These are phyloP conservation scores for Syzygium aromaticum DNA, from an alignment of 345 rosid species.

Conservation along the genomic window DNA sequence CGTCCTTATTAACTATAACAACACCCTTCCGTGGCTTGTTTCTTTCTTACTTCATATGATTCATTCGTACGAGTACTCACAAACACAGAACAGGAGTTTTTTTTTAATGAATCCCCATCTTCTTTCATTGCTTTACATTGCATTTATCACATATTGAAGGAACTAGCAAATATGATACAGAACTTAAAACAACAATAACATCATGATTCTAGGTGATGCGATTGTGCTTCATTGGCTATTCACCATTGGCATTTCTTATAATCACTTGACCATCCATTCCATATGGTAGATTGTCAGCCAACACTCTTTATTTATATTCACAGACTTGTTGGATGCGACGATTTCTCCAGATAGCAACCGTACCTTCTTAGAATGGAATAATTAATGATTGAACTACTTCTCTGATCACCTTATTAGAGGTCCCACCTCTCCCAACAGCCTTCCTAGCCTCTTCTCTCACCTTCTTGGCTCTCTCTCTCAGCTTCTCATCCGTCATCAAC, in stretches of 20 bases:
- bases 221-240: background rate
- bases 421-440: constrained; percentile 18
- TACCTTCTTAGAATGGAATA: background rate
- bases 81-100: background rate
- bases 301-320: background rate
- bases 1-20: background rate
- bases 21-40: background rate
- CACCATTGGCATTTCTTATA: too few relatives aligned
- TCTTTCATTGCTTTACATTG: background rate
- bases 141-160: background rate
- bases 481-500: constrained; percentile 17
- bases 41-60: background rate
- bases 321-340: background rate
- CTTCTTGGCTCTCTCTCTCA: constrained; percentile 7
- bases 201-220: background rate
- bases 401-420: background rate
- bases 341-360: background rate
- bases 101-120: background rate
- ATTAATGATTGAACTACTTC: background rate
- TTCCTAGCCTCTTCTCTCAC: constrained; percentile 20
- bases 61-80: background rate
- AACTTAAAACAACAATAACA: background rate
- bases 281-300: background rate
- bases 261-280: background rate
- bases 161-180: background rate